Base-by-base conservation (phyloP, 768 basidiomycete genomes). In the Sistotremastrum suecicum region DNA sequence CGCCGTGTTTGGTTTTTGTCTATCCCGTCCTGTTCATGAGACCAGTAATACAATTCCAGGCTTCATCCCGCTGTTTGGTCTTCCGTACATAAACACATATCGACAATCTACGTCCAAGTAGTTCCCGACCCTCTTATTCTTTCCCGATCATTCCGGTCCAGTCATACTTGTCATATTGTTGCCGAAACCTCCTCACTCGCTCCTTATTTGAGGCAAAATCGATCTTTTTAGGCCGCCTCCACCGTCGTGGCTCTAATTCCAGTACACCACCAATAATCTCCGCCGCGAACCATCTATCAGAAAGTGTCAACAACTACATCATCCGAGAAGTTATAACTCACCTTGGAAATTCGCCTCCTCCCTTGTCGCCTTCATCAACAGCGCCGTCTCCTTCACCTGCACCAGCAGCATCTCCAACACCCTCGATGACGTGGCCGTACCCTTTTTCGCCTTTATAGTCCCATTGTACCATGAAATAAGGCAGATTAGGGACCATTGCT, bases 401-500 rank as follows among this genome's bases (percentile, higher is more conserved):
- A 7, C 66, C 74, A 0, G 71, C 66, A 3, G 72, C 74, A 35
- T 85, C 80, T 29, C 72, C 76, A 0, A 77, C 75, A 1, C 95
- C 95, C 60, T 99, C 95, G 50, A 99, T 95, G 50, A 99, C 87
- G 62, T 99, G 95, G 0, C 95, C 95, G 58, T 90, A 99, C 2
- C 95, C 95, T 57, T 88, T 90, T 63, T 97, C 91, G 29, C 95
- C 91, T 56, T 92, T 97, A 63, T 98, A 72, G 63, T 99, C 95
- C 61, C 94, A 99, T 54, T 94, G 91, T 5, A 98, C 86, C 88
- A 92, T 94, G 56, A 99, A 99, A 63, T 99, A 99, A 1, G 95
- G 95, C 32, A 99, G 66, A 56, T 97, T 95, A 3, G 92, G 80
- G 7, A 99, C 94, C 83, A 99, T 86, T 29, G 87, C 80, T 0